Evolutionary conservation across 1,139 yeast species (phyloP), one percentile per base, ranked within the genome.

Genomic region (Taphrina confusa): DNA sequence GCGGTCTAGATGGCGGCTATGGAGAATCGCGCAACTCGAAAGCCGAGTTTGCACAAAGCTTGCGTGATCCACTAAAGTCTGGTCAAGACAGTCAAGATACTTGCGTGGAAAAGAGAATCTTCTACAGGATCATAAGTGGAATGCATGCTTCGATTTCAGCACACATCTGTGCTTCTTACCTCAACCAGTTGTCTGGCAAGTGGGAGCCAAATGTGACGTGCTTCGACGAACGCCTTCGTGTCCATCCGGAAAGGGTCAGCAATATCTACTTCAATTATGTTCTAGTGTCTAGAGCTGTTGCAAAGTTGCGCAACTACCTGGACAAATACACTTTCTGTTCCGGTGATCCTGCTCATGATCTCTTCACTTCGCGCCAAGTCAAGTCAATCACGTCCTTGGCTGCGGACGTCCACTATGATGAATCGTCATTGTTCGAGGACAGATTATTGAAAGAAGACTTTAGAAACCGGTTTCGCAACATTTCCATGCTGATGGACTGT

Each of bases 111-210:
- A 92, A 91, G 75, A 84, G 90, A 66, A 82, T 90, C 46, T 94
- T 94, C 70, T 91, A 86, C 74, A 80, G 95, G 66, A 75, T 94
- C 61, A 79, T 94, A 18, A 85, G 95, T 49, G 99, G 99, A 1
- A 81, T 94, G 86, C 99, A 94, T 72, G 90, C 97, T 1, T 88
- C 96, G 3, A 90, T 94, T 65, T 94, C 95, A 8, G 90, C 95
- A 1, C 99, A 94, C 73, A 77, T 94, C 63, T 83, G 96, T 27
- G 87, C 87, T 69, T 97, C 92, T 68, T 89, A 82, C 72, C 78
- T 88, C 69, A 80, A 88, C 70, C 80, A 87, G 44, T 80, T 79
- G 37, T 81, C 88, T 1, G 92, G 89, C 36, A 81, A 82, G 60
- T 91, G 95, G 82, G 87, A 82, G 47, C 96, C 97, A 16, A 85